phyloP scores from a whole-genome alignment of 2,329 filamentous ascomycete species.

The Orbilia quercus region DNA sequence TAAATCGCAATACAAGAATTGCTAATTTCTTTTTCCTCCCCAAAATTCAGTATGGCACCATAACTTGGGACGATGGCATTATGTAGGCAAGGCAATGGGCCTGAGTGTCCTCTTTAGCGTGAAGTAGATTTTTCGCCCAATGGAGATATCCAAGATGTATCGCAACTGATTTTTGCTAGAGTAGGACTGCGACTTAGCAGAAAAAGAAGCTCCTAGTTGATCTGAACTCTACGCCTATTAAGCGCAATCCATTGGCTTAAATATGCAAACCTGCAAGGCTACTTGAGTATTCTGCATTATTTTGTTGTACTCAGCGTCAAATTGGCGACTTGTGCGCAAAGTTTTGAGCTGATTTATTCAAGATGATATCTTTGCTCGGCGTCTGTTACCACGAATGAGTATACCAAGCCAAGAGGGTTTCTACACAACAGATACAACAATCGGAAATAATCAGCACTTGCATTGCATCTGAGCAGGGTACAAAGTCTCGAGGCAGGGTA shows the following conservation, averaged over 20 bases:
- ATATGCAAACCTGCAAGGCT: too few relatives aligned
- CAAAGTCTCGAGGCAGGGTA: too few relatives aligned
- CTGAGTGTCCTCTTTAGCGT: not conserved
- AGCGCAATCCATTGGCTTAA: not conserved
- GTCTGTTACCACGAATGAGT: not conserved
- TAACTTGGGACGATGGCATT: constrained; percentile 25
- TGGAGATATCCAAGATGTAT: too few relatives aligned
- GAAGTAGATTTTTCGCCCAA: not conserved
- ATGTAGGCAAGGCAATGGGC: constrained; percentile 1
- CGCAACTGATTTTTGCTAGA: not conserved
- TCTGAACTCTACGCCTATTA: not conserved
- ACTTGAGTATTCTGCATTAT: too few relatives aligned
- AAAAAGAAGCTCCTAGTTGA: not conserved
- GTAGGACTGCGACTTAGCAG: not conserved
- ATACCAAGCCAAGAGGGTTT: not conserved
- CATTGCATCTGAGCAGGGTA: constrained; percentile 29
- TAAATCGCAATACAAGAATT: not conserved
- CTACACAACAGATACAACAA: not conserved
- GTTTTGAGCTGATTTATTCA: constrained; percentile 40
- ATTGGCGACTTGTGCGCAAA: constrained; percentile 30
- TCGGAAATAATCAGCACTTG: constrained; percentile 38
- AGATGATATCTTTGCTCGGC: not conserved
- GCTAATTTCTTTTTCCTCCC: constrained; percentile 2
- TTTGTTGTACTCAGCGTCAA: constrained; percentile 14
- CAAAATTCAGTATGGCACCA: constrained; percentile 30